These are phyloP conservation scores for Coemansia sp. DNA, from an alignment of 192 early-diverging fungal species.

Conservation along the genomic window DNA sequence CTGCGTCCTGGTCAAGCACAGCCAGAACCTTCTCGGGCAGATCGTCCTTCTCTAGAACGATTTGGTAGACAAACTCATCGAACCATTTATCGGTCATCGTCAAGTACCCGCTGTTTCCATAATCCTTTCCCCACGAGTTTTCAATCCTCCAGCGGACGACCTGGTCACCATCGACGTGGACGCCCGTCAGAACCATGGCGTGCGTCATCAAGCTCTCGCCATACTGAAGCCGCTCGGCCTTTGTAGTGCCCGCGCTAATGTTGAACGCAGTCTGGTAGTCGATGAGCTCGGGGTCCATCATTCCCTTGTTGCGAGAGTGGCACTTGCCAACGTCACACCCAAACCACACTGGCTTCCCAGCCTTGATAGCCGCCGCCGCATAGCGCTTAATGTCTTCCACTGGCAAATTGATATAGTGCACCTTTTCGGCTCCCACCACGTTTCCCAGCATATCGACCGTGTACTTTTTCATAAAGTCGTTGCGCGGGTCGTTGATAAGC, in stretches of 20 bases:
- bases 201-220: conserved; percentile 78
- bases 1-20: conserved; percentile 62
- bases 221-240: conserved; percentile 69
- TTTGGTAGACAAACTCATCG: conserved; percentile 75
- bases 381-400: conserved; percentile 60
- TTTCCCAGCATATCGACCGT: conserved; percentile 75
- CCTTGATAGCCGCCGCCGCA: conserved; percentile 59
- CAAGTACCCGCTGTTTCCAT: conserved; percentile 73
- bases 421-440: conserved; percentile 62
- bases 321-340: conserved; percentile 76
- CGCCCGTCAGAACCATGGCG: conserved; percentile 79
- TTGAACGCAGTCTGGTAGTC: conserved; percentile 70
- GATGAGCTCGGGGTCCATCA: conserved; percentile 62
- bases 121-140: conserved; percentile 66
- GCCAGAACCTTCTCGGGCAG: conserved; percentile 60
- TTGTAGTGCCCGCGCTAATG: conserved; percentile 58
- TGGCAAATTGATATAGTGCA: conserved; percentile 68
- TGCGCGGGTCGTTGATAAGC: conserved; percentile 74
- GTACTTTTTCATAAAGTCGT: conserved; percentile 61
- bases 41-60: conserved; percentile 69
- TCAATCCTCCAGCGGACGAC: conserved; percentile 75
- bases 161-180: conserved; percentile 64
- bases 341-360: conserved; percentile 73
- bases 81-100: conserved; percentile 82
- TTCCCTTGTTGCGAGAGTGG: conserved; percentile 53